A percentile compares a stretch with the other conserved stretches of the same genome.
These are phyloP conservation scores for Celoporthe dispersa DNA, from an alignment of 2,329 filamentous ascomycete genomes.

Conservation along the genomic window DNA sequence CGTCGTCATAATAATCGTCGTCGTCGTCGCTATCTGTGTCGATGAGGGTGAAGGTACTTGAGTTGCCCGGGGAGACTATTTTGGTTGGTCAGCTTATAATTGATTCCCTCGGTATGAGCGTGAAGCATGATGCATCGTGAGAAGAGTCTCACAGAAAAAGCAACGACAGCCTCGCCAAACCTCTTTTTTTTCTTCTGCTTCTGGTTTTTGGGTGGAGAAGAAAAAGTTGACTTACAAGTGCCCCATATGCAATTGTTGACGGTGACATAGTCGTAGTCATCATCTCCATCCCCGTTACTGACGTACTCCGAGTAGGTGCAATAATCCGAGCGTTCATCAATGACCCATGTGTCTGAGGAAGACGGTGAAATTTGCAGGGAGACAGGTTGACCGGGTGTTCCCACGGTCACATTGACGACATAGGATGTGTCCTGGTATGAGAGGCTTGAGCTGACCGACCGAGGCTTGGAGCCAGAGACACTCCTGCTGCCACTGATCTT, in stretches of 20 bases:
- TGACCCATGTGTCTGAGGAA: constrained; percentile 37
- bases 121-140: neutral
- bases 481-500: neutral
- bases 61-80: constrained; percentile 30
- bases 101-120: neutral
- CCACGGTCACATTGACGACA: constrained; percentile 35
- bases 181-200: neutral
- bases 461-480: neutral
- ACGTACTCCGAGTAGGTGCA: constrained; percentile 20
- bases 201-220: too few relatives aligned
- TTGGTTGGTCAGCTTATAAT: constrained; percentile 17
- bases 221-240: constrained; percentile 26
- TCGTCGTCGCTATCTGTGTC: constrained; percentile 14
- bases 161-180: neutral
- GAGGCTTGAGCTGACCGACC: constrained; percentile 20
- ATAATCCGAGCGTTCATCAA: constrained; percentile 29
- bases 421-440: constrained; percentile 32
- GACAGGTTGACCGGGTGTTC: constrained; percentile 38
- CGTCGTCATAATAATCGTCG: constrained; percentile 10
- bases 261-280: neutral
- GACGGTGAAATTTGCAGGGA: constrained; percentile 36
- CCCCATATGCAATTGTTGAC: constrained; percentile 34
- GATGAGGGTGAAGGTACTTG: constrained; percentile 33
- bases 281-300: constrained; percentile 13
- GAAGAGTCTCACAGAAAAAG: neutral